These are phyloP conservation scores for Suillus fuscotomentosus DNA, from an alignment of 768 basidiomycete species.

Conservation along the genomic window DNA sequence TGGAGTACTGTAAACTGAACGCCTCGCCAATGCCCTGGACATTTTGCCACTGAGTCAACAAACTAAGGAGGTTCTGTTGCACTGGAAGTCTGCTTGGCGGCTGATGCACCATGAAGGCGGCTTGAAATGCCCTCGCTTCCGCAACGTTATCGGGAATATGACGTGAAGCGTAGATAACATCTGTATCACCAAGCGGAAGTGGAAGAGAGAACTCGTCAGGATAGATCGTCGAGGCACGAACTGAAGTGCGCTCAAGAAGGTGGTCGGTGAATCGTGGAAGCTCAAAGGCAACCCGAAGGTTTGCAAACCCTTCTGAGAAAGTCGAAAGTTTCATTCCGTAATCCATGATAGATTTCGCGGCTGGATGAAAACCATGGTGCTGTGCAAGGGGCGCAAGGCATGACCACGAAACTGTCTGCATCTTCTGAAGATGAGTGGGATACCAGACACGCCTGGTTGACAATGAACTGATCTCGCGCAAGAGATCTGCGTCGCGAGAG, in stretches of 20 bases:
- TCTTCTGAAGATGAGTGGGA: constrained; percentile 33
- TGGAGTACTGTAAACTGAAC: background rate
- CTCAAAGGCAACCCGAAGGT: background rate
- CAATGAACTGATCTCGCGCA: constrained; percentile 33
- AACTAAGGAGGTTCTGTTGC: background rate
- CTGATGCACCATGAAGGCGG: background rate
- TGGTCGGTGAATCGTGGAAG: background rate
- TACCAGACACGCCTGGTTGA: constrained; percentile 38
- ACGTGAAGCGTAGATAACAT: too few relatives aligned
- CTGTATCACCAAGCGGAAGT: background rate
- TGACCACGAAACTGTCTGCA: constrained; percentile 34
- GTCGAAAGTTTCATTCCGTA: background rate
- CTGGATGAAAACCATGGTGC: background rate
- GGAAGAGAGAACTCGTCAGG: background rate
- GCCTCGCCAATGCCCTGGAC: background rate
- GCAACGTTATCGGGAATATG: background rate
- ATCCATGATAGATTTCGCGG: background rate
- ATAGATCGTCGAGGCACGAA: constrained; percentile 1
- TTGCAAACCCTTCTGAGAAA: background rate
- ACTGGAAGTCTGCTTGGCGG: background rate
- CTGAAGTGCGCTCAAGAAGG: background rate
- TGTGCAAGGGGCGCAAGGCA: background rate
- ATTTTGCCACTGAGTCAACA: background rate
- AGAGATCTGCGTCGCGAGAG: constrained; percentile 26
- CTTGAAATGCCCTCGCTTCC: background rate